Conservation (phyloP, 768 basidiomycete species). For the Leccinum subgranulosum region DNA sequence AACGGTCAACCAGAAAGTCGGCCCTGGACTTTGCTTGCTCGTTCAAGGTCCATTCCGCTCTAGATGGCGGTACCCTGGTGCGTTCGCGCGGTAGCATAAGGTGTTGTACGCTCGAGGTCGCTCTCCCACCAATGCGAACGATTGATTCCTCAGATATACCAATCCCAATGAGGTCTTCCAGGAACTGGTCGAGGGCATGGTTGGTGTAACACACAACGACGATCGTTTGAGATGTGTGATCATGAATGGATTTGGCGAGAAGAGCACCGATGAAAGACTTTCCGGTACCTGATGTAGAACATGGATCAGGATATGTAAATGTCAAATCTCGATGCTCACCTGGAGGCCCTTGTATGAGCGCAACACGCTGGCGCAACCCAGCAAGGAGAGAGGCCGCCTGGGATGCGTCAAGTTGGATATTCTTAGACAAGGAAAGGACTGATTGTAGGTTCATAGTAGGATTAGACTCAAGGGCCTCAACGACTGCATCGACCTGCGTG, state of each 20-base stretch:
- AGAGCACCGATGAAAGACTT: slow-evolving; percentile 74
- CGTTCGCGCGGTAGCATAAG: slow-evolving; percentile 43
- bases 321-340: slow-evolving; percentile 37
- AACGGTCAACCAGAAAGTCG: slow-evolving; percentile 5
- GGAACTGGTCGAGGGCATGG: slow-evolving; percentile 69
- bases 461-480: slow-evolving; percentile 29
- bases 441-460: slow-evolving; percentile 39
- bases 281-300: slow-evolving; percentile 52
- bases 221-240: slow-evolving; percentile 45
- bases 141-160: slow-evolving; percentile 50
- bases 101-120: slow-evolving; percentile 44
- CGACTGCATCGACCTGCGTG: slow-evolving; percentile 12
- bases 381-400: slow-evolving; percentile 48
- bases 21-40: slow-evolving; percentile 34
- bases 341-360: slow-evolving; percentile 70
- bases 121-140: slow-evolving; percentile 59
- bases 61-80: slow-evolving; percentile 20
- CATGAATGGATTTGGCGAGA: slow-evolving; percentile 57
- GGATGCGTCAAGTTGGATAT: slow-evolving; percentile 49
- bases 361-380: slow-evolving; percentile 53
- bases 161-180: slow-evolving; percentile 57
- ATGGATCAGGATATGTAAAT: background rate
- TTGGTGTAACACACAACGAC: slow-evolving; percentile 75
- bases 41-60: slow-evolving; percentile 40
- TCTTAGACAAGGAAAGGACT: slow-evolving; percentile 35